Base-by-base conservation (phyloP, 129 eudicot species). In the Lonicera japonica region DNA sequence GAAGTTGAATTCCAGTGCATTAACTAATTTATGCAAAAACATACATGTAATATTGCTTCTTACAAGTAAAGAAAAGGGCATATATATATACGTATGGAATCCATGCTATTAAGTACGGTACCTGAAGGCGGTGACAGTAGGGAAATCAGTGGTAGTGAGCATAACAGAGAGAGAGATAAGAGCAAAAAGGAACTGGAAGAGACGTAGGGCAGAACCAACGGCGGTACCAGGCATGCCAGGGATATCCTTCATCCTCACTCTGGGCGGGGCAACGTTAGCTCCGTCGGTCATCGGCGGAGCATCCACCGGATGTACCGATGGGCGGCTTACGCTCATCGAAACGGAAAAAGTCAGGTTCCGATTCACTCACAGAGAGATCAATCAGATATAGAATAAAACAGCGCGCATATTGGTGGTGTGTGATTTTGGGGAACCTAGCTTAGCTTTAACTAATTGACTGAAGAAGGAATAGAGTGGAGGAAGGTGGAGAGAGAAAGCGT, bases 221-320 rank as follows among this genome's bases (percentile, higher is more conserved):
- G 70, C n/a, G 25, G 96, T 89, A 15, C 96, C 96, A 41, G 95
- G 70, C 90, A 80, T 82, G 34, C 96, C 96, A 55, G 82, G 90
- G 8, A 89, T 69, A 68, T 89, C 95, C 65, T 82, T 85, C 87
- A 86, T 75, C 83, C 96, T 75, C 52, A 82, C 75, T 60, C 79
- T 75, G 9, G 86, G 82, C 63, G 84, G 85, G 51, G 72, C 77
- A 19, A 46, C 77, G 5, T 57, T 75, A 38, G 72, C 77, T 21
- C 74, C 94, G 4, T 66, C 71, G 2, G 77, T 68, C 54, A 69
- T 20, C 15, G 82, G 86, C 68, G 94, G 82, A 72, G 85, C 77
- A 73, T 82, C 95, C 78, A 91, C 87, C 22, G 97, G 97, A 59
- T 91, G 97, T 60, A 91, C 97, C 60, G 94, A 94, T 76, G 97